phyloP scores from a whole-genome alignment of 2,329 filamentous ascomycete genomes.

The Trichoderma simmonsii region DNA sequence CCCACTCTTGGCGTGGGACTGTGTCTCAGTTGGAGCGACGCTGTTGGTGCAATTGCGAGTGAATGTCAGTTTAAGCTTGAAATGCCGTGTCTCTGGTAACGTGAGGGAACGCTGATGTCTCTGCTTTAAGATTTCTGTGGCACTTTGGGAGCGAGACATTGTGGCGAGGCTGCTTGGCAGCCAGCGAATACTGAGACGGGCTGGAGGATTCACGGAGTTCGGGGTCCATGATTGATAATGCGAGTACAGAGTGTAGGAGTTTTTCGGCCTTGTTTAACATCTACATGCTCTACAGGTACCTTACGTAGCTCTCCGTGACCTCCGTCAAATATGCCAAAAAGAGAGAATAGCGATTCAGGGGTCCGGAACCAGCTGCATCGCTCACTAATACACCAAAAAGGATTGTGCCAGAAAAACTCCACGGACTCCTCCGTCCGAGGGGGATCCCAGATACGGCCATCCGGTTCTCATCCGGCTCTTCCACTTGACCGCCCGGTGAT shows the following conservation, averaged over 20 bases:
- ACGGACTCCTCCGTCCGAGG: neutral
- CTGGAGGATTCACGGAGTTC: neutral
- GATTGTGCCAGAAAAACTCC: neutral
- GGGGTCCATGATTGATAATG: neutral
- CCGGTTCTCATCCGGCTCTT: neutral
- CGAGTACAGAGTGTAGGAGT: neutral
- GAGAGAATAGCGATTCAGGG: neutral
- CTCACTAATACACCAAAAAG: neutral
- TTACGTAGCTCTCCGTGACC: neutral
- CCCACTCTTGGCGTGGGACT: neutral
- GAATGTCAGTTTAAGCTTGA: conserved; percentile 19
- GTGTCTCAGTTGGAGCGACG: neutral
- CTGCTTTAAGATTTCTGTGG: neutral
- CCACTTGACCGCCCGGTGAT: conserved; percentile 11
- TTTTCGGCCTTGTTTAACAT: neutral
- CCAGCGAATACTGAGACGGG: neutral
- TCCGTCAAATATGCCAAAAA: neutral
- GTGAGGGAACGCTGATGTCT: neutral
- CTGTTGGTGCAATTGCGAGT: neutral
- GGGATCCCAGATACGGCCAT: neutral
- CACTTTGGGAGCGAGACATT: neutral
- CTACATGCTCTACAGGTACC: neutral
- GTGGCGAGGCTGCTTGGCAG: conserved; percentile 6
- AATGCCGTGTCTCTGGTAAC: conserved; percentile 1
- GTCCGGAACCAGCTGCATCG: neutral